phyloP scores from a whole-genome alignment of 2,329 filamentous ascomycete genomes.

The Cladophialophora chaetospira region DNA sequence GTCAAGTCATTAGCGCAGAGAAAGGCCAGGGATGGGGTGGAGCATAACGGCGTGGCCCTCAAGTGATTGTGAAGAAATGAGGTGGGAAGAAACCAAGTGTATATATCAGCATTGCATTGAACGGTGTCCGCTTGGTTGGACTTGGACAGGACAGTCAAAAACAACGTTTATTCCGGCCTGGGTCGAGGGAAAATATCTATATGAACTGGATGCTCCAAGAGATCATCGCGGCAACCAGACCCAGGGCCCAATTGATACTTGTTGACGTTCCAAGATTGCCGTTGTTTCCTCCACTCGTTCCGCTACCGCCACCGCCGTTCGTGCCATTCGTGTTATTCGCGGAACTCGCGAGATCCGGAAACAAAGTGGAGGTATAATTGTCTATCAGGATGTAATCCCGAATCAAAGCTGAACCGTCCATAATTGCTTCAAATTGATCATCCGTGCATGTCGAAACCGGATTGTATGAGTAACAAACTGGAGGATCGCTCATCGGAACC shows the following conservation, averaged over 20 bases:
- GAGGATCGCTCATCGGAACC: conserved; percentile 43
- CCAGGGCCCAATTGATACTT: not conserved
- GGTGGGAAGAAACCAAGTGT: too few relatives aligned
- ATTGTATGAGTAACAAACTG: conserved; percentile 50
- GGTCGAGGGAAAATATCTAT: too few relatives aligned
- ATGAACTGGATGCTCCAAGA: not conserved
- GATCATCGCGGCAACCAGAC: not conserved
- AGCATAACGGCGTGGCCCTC: not conserved
- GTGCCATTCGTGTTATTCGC: not conserved
- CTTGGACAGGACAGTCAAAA: too few relatives aligned
- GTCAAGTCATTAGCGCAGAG: conserved; percentile 28
- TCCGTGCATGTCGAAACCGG: conserved; percentile 46
- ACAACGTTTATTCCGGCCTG: too few relatives aligned
- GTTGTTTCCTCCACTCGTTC: not conserved
- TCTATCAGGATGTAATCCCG: conserved; percentile 50
- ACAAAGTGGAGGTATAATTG: conserved; percentile 19
- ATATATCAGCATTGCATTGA: too few relatives aligned
- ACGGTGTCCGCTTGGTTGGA: too few relatives aligned
- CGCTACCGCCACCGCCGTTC: not conserved
- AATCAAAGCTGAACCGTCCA: conserved; percentile 50
- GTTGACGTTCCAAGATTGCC: not conserved
- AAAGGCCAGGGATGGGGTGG: conserved; percentile 12
- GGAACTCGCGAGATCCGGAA: not conserved
- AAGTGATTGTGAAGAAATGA: too few relatives aligned
- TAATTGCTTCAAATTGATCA: conserved; percentile 47